Evolutionary conservation across 257 asterid species (phyloP).

Genomic region (Lantana camara): DNA sequence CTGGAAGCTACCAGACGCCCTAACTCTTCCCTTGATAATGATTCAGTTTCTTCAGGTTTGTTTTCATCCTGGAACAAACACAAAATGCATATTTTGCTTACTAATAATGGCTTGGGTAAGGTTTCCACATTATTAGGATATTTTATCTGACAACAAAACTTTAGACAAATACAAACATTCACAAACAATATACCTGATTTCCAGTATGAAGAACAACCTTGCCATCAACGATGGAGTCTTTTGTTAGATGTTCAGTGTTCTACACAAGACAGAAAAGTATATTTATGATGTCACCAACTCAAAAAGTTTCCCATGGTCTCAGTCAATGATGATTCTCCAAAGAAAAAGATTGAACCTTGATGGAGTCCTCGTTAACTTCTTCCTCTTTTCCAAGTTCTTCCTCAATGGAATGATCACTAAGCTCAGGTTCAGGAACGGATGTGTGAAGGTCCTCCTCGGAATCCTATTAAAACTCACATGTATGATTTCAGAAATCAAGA

Average conservation of each 20-base stretch:
- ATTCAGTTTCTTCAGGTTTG: conserved; percentile 47
- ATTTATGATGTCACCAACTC: conserved; percentile 17
- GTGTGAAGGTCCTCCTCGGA: conserved; percentile 48
- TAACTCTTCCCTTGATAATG: conserved; percentile 89
- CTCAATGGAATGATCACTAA: conserved; percentile 37
- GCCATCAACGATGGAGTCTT: conserved; percentile 37
- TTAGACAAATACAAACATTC: conserved; percentile 13
- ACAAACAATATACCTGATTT: conserved; percentile 47
- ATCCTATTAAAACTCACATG: conserved; percentile 44
- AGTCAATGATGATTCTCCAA: conserved; percentile 7
- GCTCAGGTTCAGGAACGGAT: conserved; percentile 48
- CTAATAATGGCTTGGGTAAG: conserved; percentile 12
- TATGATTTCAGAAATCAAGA: conserved; percentile 23
- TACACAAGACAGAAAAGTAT: conserved; percentile 28
- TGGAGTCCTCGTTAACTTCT: conserved; percentile 38
- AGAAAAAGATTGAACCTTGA: conserved; percentile 49
- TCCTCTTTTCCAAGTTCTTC: conserved; percentile 42
- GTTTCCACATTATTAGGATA: conserved; percentile 22
- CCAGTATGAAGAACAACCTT: conserved; percentile 43
- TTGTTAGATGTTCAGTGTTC: conserved; percentile 43
- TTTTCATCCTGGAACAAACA: conserved; percentile 54
- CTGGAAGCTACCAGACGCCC: conserved; percentile 94
- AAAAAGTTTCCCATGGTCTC: conserved; percentile 2
- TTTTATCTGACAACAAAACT: conserved; percentile 23
- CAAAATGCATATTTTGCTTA: conserved; percentile 14